Evolutionary conservation across 2,329 filamentous ascomycete genomes (phyloP).

Genomic region (Fusarium temperatum): DNA sequence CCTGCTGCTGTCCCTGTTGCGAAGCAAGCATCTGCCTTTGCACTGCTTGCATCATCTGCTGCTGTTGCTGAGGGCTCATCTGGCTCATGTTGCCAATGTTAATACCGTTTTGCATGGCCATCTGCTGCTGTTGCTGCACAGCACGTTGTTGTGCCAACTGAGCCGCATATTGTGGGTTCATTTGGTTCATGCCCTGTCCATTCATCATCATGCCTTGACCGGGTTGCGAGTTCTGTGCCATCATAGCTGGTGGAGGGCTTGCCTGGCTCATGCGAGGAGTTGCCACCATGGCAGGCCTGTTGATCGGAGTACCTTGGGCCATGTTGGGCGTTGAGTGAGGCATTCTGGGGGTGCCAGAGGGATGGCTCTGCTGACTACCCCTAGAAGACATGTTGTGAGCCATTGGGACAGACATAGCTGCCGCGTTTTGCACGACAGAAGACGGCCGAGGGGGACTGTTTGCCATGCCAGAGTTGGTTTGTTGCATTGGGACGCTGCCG

Average conservation of each 20-base stretch:
- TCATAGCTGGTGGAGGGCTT: conserved; percentile 68
- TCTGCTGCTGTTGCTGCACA: conserved; percentile 55
- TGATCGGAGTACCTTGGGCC: conserved; percentile 67
- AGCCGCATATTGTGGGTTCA: conserved; percentile 52
- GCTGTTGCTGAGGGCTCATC: conserved; percentile 52
- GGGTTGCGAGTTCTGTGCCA: conserved; percentile 66
- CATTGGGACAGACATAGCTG: conserved; percentile 68
- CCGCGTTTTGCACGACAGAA: conserved; percentile 69
- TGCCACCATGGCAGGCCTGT: conserved; percentile 59
- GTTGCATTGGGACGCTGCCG: conserved; percentile 70
- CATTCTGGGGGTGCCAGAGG: conserved; percentile 70
- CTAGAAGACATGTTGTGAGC: conserved; percentile 70
- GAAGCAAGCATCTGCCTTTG: conserved; percentile 52
- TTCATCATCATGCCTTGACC: conserved; percentile 62
- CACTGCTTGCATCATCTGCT: conserved; percentile 51
- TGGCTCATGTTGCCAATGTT: conserved; percentile 50
- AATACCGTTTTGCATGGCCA: conserved; percentile 51
- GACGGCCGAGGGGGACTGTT: conserved; percentile 73
- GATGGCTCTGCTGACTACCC: conserved; percentile 73
- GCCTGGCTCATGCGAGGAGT: conserved; percentile 71
- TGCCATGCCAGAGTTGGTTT: conserved; percentile 73
- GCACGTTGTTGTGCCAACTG: conserved; percentile 61
- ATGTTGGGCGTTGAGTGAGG: conserved; percentile 69
- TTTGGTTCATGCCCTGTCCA: conserved; percentile 53
- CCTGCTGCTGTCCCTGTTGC: conserved; percentile 48